Evolutionary conservation across 495 filamentous ascomycete genomes (phyloP), one percentile per base, ranked within the genome.

Genomic region (Beverwykella pulmonaria): DNA sequence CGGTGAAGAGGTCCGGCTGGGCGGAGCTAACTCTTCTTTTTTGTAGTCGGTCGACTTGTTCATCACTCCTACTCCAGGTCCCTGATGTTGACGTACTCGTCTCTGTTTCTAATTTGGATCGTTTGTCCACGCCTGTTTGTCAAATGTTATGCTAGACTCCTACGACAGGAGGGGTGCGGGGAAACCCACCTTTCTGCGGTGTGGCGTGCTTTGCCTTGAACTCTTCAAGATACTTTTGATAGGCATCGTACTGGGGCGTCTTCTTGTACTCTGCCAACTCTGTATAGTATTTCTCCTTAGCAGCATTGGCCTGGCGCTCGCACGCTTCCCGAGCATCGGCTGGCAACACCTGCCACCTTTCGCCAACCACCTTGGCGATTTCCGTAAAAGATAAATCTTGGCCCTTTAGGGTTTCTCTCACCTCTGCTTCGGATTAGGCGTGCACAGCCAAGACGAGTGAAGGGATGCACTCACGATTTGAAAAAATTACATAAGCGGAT

Each of bases 401-500:
- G 6, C 85, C 87, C 70, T 88, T 90, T 25, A 92, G 77, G 39
- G 87, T 83, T 60, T 92, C 90, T 61, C 90, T 82, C 75, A 91
- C 87, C 73, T 89, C 88, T 90, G 67, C 20, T 17, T 20, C 4
- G 60, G 20, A 12, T 55, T 34, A 68, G 30, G 15, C 23, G 17
- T 27, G 34, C 49, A 27, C 22, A 23, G 26, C 48, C 30, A 22
- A n/a, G 12, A 32, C 23, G 36, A n/a, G 53, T 55, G 48, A 5
- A 25, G 8, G 26, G 4, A 30, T 4, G 1, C 39, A 81, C 86
- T 75, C 77, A 91, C 88, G 88, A 74, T 92, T 92, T 3, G 90
- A 91, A 73, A 92, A 92, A 58, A 92, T 86, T 23, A 92, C 90
- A 75, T 92, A 92, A 36, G 90, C 90, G 10, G 90, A 92, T 1